Base-by-base conservation (phyloP, 306 rosid species). In the Senna tora region DNA sequence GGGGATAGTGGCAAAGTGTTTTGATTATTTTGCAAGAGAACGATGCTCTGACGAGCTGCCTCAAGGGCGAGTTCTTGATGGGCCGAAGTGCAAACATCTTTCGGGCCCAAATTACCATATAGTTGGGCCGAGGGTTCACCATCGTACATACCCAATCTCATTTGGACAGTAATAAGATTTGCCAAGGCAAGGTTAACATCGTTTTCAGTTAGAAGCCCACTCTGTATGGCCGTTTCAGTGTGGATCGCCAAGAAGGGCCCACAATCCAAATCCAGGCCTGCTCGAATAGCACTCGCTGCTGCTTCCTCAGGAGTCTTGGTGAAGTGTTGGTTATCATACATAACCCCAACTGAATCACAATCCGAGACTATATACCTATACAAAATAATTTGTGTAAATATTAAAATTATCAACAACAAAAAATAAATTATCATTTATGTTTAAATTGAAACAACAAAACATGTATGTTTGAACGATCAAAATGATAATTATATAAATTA, bases 141-240 rank as follows among this genome's bases (percentile, higher is more conserved):
- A 2, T 94, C 97, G 2, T 87, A 94, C 97, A 94, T 87, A 17
- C 99, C 99, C 45, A 94, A 77, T 64, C 99, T 84, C 96, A 94
- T 91, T 54, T 94, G 99, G 55, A 94, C 99, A 0, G 87, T 73
- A 1, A 94, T 14, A 3, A 88, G 85, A 68, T 89, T 91, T 0
- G 89, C 79, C 3, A 94, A 83, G 2, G 97, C 97, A 36, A 77
- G 79, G 82, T 89, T 79, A 15, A 94, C 79, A 14, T 94, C 87
- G 0, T 55, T 73, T 73, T 89, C 92, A 0, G 74, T 54, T 3
- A 91, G 34, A 3, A 89, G 81, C 20, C 94, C 94, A 16, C 25
- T 30, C 14, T 50, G 80, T 2, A 94, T 69, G 0, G 97, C 97
- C 0, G n/a, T 65, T 17, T 92, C 95, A 0, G 97, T 87, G 53